A percentile compares a stretch with the other conserved stretches of the same genome.
Evolutionary conservation across 2,329 filamentous ascomycete species (phyloP).

Genomic region (Aspergillus latus): DNA sequence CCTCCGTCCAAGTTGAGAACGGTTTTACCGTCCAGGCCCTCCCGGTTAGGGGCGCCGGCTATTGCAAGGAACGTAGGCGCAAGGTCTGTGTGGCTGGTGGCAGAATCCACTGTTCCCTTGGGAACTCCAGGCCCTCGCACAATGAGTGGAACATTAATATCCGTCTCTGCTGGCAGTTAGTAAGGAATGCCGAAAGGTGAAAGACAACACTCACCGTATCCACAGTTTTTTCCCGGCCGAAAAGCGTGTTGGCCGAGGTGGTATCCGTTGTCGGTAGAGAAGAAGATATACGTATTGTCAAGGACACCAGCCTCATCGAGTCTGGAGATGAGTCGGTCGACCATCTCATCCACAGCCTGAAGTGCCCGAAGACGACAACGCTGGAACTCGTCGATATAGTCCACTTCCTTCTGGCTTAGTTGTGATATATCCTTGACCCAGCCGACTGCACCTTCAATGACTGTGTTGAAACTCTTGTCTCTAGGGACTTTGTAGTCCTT

Average conservation of each 20-base stretch:
- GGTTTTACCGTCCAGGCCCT: conserved; percentile 56
- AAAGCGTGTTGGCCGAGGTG: conserved; percentile 60
- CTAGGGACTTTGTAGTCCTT: conserved; percentile 58
- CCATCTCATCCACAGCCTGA: conserved; percentile 56
- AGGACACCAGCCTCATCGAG: conserved; percentile 44
- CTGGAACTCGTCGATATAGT: conserved; percentile 54
- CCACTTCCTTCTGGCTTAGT: conserved; percentile 47
- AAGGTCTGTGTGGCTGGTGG: conserved; percentile 44
- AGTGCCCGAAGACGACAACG: conserved; percentile 50
- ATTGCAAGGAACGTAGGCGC: conserved; percentile 57
- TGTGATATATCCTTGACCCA: conserved; percentile 47
- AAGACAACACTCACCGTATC: conserved; percentile 47
- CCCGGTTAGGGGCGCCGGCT: conserved; percentile 35
- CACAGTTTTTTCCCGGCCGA: conserved; percentile 58
- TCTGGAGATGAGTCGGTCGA: conserved; percentile 45
- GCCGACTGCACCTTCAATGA: conserved; percentile 36
- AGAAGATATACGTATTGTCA: conserved; percentile 59
- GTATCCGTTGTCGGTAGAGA: conserved; percentile 60
- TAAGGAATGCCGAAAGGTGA: conserved; percentile 2
- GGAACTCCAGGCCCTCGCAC: conserved; percentile 12
- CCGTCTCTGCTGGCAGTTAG: conserved; percentile 11
- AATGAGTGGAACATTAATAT: conserved; percentile 14
- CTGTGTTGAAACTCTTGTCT: conserved; percentile 34
- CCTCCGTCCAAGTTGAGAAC: conserved; percentile 43
- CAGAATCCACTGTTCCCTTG: not conserved